Conservation (phyloP, 768 basidiomycete genomes). For the Pleurotus pulmonarius region DNA sequence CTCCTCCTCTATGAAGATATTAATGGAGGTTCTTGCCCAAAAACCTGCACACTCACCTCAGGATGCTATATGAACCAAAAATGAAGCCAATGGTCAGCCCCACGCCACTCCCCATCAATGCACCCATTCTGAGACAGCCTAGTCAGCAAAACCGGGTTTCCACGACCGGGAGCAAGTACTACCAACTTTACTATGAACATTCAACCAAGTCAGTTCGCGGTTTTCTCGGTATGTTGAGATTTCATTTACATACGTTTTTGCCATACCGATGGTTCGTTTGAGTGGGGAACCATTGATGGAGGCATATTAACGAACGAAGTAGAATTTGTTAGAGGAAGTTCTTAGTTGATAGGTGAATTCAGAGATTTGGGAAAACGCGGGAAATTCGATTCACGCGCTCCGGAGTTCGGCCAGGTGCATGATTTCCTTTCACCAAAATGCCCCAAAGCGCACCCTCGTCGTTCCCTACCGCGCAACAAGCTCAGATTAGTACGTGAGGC, state of each 20-base stretch:
- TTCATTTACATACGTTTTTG: slow-evolving; percentile 59
- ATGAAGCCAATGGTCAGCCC: slow-evolving; percentile 97
- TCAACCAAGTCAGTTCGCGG: slow-evolving; percentile 7
- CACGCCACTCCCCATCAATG: slow-evolving; percentile 88
- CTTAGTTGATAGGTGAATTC: background rate
- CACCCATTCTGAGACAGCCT: slow-evolving; percentile 71
- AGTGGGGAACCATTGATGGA: slow-evolving; percentile 20
- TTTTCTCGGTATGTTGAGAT: slow-evolving; percentile 5
- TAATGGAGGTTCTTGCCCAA: slow-evolving; percentile 2
- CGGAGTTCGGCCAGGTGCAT: background rate
- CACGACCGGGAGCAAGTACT: slow-evolving; percentile 9
- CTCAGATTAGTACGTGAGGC: slow-evolving; percentile 74
- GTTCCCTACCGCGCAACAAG: slow-evolving; percentile 78
- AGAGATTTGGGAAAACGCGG: background rate
- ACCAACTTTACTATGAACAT: slow-evolving; percentile 55
- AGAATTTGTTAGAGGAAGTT: background rate
- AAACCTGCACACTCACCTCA: slow-evolving; percentile 54
- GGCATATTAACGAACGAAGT: slow-evolving; percentile 2
- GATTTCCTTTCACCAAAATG: slow-evolving; percentile 4
- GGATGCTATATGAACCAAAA: slow-evolving; percentile 90
- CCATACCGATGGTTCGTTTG: slow-evolving; percentile 63
- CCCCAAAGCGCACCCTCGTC: slow-evolving; percentile 24
- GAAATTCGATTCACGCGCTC: background rate
- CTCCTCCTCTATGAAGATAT: slow-evolving; percentile 60
- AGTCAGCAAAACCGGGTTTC: slow-evolving; percentile 7